Evolutionary conservation across 192 early-diverging fungal species (phyloP).

Genomic region (Podochytrium sp.): DNA sequence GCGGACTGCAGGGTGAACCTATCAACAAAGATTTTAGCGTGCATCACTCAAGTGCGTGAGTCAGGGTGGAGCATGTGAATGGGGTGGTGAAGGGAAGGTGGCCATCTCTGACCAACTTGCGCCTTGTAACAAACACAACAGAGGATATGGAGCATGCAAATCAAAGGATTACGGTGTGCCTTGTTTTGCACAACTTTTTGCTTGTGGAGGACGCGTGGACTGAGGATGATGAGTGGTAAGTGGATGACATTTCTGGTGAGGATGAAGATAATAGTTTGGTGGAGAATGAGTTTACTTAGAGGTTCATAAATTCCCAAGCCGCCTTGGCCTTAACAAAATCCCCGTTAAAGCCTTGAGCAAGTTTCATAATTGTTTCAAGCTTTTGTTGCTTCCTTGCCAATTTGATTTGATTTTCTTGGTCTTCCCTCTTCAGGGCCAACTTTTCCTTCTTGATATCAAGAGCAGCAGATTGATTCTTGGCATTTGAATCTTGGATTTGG

Average conservation of each 20-base stretch:
- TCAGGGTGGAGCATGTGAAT: constrained; percentile 19
- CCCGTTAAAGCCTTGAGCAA: too few species aligned
- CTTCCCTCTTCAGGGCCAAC: not conserved
- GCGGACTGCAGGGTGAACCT: not conserved
- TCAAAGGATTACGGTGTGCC: not conserved
- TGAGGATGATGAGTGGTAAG: not conserved
- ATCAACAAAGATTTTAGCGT: constrained; percentile 11
- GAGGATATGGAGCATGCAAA: not conserved
- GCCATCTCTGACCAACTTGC: not conserved
- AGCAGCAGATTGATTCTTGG: too few species aligned
- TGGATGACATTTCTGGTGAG: too few species aligned
- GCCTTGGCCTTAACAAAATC: too few species aligned
- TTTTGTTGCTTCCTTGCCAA: not conserved
- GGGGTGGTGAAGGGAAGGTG: constrained; percentile 22
- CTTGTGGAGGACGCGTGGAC: not conserved
- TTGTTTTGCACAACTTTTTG: constrained; percentile 18
- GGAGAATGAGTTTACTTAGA: too few species aligned
- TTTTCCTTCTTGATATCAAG: not conserved
- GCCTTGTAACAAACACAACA: not conserved
- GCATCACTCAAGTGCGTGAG: not conserved
- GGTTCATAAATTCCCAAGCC: too few species aligned
- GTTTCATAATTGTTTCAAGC: not conserved
- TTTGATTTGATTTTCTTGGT: not conserved
- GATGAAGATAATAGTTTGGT: not conserved
- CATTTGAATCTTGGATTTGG: too few species aligned